Evolutionary conservation across 257 asterid genomes (phyloP), one percentile per base, ranked within the genome.

Genomic region (Solanum sitiens): DNA sequence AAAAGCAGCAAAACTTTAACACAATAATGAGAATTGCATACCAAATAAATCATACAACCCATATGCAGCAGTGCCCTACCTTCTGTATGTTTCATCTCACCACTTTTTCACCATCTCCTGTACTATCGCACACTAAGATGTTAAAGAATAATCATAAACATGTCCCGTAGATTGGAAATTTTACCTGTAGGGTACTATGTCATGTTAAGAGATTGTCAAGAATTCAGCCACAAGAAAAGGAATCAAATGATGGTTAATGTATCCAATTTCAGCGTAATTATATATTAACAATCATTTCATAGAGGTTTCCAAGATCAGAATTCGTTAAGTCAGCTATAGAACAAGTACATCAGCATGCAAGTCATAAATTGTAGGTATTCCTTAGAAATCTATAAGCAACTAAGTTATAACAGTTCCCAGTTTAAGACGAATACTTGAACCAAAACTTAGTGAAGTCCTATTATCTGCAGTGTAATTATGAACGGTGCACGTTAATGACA

Each of bases 11-110:
- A 68, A 68, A 72, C 90, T 92, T 93, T 91, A 86, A 87, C 87
- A 86, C 91, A 87, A 93, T 92, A 90, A 89, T 86, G 92, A 90
- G 72, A 86, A 88, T 86, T 90, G 89, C 14, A 88, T 87, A 76
- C 88, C 90, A 87, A 89, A 87, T 75, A 88, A 89, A 83, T 90
- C 91, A 89, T 89, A 86, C 89, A 89, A 86, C 91, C 90, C 95
- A 94, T 94, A 89, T 91, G 93, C 88, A 70, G 76, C 90, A 94
- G 89, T 92, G 89, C 86, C 92, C 89, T 91, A 92, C 92, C 76
- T 89, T 87, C 88, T 85, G 91, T 84, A 87, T 89, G 77, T 32
- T 80, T 85, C 86, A 72, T 83, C 90, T 79, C 86, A 61, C 77
- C 59, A 85, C 90, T 89, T 90, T 86, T 87, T 89, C 86, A 89